Evolutionary conservation across 345 rosid genomes (phyloP).

Genomic region (Hypericum androsaemum): DNA sequence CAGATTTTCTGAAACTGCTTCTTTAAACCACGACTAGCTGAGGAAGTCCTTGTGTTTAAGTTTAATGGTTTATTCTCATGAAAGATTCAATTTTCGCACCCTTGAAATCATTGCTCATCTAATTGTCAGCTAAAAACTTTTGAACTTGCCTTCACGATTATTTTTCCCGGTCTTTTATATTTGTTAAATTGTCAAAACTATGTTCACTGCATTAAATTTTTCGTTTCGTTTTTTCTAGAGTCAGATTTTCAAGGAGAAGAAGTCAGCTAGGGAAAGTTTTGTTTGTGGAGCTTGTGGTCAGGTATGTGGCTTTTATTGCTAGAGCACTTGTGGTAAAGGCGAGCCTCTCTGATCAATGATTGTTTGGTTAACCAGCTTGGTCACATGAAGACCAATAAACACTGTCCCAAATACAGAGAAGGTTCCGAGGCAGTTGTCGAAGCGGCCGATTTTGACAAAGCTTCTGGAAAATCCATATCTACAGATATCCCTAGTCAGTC

Average conservation of each 20-base stretch:
- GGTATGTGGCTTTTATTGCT: slow-evolving; percentile 32
- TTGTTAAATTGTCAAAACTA: not conserved
- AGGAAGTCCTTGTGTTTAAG: too few species aligned
- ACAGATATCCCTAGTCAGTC: slow-evolving; percentile 44
- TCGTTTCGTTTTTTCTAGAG: slow-evolving; percentile 3
- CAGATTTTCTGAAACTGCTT: too few species aligned
- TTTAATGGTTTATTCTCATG: too few species aligned
- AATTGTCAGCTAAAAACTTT: not conserved
- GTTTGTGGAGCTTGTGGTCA: slow-evolving; percentile 97
- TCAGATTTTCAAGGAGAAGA: slow-evolving; percentile 81
- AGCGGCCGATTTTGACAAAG: slow-evolving; percentile 44
- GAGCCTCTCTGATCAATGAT: slow-evolving; percentile 4
- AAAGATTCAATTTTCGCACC: too few species aligned
- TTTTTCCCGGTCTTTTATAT: not conserved
- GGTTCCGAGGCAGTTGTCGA: slow-evolving; percentile 57
- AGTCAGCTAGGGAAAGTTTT: slow-evolving; percentile 88
- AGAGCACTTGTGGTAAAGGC: slow-evolving; percentile 6
- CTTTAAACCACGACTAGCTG: too few species aligned
- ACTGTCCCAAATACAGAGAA: slow-evolving; percentile 90
- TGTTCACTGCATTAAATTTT: not conserved
- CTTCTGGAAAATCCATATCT: slow-evolving; percentile 38
- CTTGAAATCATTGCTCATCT: not conserved
- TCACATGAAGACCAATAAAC: slow-evolving; percentile 96
- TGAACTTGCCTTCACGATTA: not conserved
- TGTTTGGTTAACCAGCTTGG: slow-evolving; percentile 57